phyloP scores from a whole-genome alignment of 192 early-diverging fungal species.

The Martensiomyces pterosporus region DNA sequence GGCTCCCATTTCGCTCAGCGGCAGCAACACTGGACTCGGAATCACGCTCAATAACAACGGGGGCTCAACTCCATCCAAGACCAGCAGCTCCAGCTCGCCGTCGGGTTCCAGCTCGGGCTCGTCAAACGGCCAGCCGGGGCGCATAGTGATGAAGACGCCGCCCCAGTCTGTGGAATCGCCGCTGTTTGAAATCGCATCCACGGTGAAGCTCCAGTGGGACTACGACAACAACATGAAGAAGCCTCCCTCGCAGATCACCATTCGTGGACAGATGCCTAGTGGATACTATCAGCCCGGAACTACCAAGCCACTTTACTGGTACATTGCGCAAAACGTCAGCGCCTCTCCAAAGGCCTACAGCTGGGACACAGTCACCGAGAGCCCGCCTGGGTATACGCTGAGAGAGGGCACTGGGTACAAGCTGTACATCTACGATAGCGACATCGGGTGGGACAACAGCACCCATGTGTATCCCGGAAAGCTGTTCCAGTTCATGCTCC shows the following conservation, averaged over 20 bases:
- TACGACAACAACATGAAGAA: constrained; percentile 51
- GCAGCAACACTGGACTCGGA: background rate
- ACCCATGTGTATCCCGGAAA: constrained; percentile 40
- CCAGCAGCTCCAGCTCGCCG: constrained; percentile 22
- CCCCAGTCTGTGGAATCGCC: constrained; percentile 43
- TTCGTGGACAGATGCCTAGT: constrained; percentile 45
- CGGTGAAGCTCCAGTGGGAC: constrained; percentile 46
- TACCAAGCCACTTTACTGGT: constrained; percentile 49
- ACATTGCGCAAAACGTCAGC: constrained; percentile 46
- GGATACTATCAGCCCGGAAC: constrained; percentile 43
- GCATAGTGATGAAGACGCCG: constrained; percentile 48
- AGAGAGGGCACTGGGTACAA: constrained; percentile 45
- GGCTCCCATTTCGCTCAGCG: constrained; percentile 32
- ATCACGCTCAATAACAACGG: background rate
- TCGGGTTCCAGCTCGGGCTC: constrained; percentile 31
- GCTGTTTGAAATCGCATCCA: constrained; percentile 41
- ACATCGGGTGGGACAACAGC: constrained; percentile 51
- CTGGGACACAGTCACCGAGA: constrained; percentile 48
- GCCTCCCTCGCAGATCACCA: constrained; percentile 34
- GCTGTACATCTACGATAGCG: constrained; percentile 46
- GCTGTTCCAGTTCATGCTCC: constrained; percentile 51
- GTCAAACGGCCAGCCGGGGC: constrained; percentile 49
- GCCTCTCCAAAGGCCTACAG: constrained; percentile 30
- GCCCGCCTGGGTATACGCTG: constrained; percentile 48
- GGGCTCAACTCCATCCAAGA: constrained; percentile 26